Evolutionary conservation across 257 asterid species (phyloP), one percentile per base, ranked within the genome.

Genomic region (Solanum appendiculatum): DNA sequence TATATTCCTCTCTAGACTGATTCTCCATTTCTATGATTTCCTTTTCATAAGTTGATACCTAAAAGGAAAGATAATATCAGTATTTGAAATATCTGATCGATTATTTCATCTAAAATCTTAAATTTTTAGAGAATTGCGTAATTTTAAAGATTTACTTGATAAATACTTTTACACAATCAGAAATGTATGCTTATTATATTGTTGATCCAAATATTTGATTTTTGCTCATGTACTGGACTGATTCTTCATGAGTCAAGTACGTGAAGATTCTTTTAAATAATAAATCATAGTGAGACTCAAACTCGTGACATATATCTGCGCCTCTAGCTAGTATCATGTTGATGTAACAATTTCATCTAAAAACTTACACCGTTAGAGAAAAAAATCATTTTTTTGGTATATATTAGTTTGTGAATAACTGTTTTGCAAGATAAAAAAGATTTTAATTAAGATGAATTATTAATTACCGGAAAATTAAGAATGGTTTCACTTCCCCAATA

Each of bases 401-500:
- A 13, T 82, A 14, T 16, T 48, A 37, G 7, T 21, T 46, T 70
- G 37, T 25, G 37, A 82, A 56, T 9, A 3, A 39, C 4, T 68
- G 21, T 68, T 68, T 48, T 48, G 0, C 6, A 12, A 60, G 0
- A 54, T 2, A 0, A 2, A 36, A 36, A n/a, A 23, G 33, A 77
- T 0, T 1, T 36, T 29, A 64, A 31, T 73, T 14, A 82, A 51
- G 15, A 56, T 7, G 78, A 27, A 2, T 10, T 83, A 29, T 29
- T 68, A 29, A 83, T 83, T 89, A 95, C 98, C 86, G 98, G 98
- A 64, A 94, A 95, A 80, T 95, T 95, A 36, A 95, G 95, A 86
- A 93, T 95, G 56, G 98, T 94, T 39, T 95, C 98, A 70, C 81
- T 92, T 87, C 98, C 98, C 98, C 98, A 95, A 31, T 95, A 95